These are phyloP conservation scores for Pseudogymnoascus sp. DNA, from an alignment of 2,329 filamentous ascomycete genomes.

Conservation along the genomic window DNA sequence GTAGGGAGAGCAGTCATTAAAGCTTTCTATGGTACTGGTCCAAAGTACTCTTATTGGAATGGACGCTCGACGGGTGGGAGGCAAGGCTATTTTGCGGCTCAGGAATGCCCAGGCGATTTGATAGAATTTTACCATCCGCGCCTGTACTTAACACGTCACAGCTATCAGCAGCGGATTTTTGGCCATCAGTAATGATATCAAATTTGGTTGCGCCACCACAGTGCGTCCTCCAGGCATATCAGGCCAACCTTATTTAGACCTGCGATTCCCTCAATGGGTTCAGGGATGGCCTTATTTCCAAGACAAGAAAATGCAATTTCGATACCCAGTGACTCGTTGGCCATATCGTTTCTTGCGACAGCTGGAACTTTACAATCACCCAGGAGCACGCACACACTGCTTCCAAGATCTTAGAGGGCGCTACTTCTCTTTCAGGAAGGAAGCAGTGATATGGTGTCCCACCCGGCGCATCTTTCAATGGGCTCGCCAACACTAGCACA, in stretches of 20 bases:
- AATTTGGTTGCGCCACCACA: background rate
- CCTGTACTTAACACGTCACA: background rate
- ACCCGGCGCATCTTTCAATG: background rate
- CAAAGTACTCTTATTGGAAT: background rate
- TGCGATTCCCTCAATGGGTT: background rate
- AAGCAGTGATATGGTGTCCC: background rate
- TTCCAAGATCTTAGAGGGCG: background rate
- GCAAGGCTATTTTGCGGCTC: background rate
- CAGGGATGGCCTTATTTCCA: background rate
- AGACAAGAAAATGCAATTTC: background rate
- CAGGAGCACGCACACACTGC: background rate
- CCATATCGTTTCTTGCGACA: background rate
- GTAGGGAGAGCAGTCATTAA: too few species aligned
- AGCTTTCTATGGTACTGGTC: too few species aligned
- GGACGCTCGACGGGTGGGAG: conserved; percentile 8
- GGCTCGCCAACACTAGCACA: background rate
- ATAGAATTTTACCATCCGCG: background rate
- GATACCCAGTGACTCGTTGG: background rate
- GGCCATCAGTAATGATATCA: background rate
- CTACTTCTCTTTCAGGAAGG: background rate
- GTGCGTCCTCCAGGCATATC: background rate
- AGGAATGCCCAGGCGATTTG: background rate
- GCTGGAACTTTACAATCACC: background rate
- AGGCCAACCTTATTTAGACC: background rate
- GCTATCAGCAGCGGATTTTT: background rate